Base-by-base conservation (phyloP, 805 yeast genomes). In the Ogataea trehaloabstinens region DNA sequence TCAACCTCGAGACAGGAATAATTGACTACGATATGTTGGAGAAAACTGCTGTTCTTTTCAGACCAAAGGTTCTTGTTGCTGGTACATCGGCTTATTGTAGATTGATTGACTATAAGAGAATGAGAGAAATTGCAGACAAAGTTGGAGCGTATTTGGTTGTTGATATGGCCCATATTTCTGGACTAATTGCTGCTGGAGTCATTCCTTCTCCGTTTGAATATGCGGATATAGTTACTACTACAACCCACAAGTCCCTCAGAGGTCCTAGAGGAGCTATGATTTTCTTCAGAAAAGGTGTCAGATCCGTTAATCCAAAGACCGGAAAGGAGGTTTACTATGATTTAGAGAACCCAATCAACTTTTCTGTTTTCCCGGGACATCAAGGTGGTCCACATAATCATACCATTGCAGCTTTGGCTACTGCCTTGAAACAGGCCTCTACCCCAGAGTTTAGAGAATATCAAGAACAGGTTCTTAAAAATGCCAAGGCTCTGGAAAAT, bases 311-410 rank as follows among this genome's bases (percentile, higher is more conserved):
- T 66, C 72, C 85, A 61, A 89, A 90, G 74, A 85, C 88, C 56
- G 98, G 98, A 59, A 86, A 88, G 71, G 96, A 89, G 69, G 72
- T 88, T 42, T 70, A 73, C 42, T 93, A 90, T 68, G 97, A 93
- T 56, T 80, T 93, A 66, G 98, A 93, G 70, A 83, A 80, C 67
- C 87, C 87, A 64, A 90, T 93, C 70, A 93, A 93, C 77, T 93
- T 93, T 68, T 89, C 97, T 7, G 99, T 93, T 39, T 93, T 93
- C 91, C 99, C 99, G 58, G 99, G 96, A 53, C 99, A 93, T 70
- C 99, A 93, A 75, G 99, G 99, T 75, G 99, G 99, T 64, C 99
- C 99, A 57, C 98, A 93, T 72, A 93, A 93, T 76, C 99, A 93
- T 73, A 93, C 99, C 52, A 93, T 93, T 63, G 84, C 97, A 53